phyloP scores from a whole-genome alignment of 495 filamentous ascomycete species.

The Zalerion maritima region DNA sequence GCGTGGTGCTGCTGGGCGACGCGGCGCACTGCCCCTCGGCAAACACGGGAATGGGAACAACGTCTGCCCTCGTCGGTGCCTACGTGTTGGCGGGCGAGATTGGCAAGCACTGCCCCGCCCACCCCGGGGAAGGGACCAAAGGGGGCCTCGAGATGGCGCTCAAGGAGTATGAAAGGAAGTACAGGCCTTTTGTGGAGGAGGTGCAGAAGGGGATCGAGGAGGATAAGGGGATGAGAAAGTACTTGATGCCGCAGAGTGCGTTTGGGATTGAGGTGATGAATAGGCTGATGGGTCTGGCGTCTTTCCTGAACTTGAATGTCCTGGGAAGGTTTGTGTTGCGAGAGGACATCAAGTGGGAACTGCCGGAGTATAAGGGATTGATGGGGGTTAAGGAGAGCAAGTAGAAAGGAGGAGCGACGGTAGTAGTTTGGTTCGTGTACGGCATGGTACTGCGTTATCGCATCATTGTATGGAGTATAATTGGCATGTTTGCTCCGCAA shows the following conservation, averaged over 20 bases:
- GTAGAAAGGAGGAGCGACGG: neutral
- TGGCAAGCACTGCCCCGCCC: slow-evolving; percentile 14
- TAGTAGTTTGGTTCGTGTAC: no score
- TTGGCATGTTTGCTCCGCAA: no score
- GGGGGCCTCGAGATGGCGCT: slow-evolving; percentile 18
- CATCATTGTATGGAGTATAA: no score
- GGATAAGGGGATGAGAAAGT: slow-evolving; percentile 6
- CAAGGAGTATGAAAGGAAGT: slow-evolving; percentile 22
- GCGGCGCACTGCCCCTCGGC: slow-evolving; percentile 36
- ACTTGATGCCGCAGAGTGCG: slow-evolving; percentile 13
- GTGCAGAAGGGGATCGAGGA: slow-evolving; percentile 19
- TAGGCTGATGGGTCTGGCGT: slow-evolving; percentile 15
- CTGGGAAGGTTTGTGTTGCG: slow-evolving; percentile 16
- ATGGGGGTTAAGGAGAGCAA: slow-evolving; percentile 1
- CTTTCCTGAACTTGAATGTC: slow-evolving; percentile 22
- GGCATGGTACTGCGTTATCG: no score
- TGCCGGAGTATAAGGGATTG: slow-evolving; percentile 27
- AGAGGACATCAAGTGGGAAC: slow-evolving; percentile 25
- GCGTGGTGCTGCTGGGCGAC: slow-evolving; percentile 40
- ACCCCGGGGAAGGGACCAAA: slow-evolving; percentile 1
- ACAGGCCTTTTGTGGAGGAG: slow-evolving; percentile 28
- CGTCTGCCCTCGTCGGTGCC: slow-evolving; percentile 29
- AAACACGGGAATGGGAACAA: slow-evolving; percentile 36
- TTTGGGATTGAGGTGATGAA: slow-evolving; percentile 18
- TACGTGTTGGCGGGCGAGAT: slow-evolving; percentile 42